Conservation (phyloP, 2,329 filamentous ascomycete genomes). For the Akanthomyces muscarius region DNA sequence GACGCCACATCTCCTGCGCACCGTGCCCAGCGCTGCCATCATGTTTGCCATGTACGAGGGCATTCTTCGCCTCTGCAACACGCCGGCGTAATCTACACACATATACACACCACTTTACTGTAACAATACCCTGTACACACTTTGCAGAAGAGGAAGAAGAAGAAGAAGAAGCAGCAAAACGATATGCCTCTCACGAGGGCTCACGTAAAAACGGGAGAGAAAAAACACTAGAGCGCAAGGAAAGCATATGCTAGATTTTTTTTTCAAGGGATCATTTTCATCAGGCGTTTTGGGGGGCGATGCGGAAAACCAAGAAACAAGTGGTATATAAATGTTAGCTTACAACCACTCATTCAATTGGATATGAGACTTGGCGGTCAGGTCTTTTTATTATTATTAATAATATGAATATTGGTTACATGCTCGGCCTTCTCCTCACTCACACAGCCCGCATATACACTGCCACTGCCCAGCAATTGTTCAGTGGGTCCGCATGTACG, state of each 20-base stretch:
- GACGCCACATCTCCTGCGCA: constrained; percentile 85
- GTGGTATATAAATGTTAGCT: neutral
- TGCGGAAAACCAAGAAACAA: neutral
- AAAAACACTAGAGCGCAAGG: neutral
- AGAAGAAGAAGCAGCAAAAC: no score
- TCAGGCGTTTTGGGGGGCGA: constrained; percentile 8
- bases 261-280: neutral
- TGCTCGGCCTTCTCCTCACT: neutral
- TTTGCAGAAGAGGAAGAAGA: neutral
- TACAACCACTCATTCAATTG: constrained; percentile 2
- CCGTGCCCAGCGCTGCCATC: constrained; percentile 88
- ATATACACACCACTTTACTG: neutral
- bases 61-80: constrained; percentile 47
- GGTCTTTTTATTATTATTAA: neutral
- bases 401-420: neutral
- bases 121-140: constrained; percentile 12
- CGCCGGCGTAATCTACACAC: constrained; percentile 27
- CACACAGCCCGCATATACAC: constrained; percentile 3
- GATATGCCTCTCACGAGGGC: neutral
- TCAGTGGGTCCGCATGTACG: constrained; percentile 1
- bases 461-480: constrained; percentile 11
- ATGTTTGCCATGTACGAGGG: constrained; percentile 88
- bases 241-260: neutral
- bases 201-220: neutral
- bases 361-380: neutral